Percentiles rank a stretch among this genome's conserved stretches.
Evolutionary conservation across 768 basidiomycete species (phyloP).

Genomic region (Boletus sensibilis): DNA sequence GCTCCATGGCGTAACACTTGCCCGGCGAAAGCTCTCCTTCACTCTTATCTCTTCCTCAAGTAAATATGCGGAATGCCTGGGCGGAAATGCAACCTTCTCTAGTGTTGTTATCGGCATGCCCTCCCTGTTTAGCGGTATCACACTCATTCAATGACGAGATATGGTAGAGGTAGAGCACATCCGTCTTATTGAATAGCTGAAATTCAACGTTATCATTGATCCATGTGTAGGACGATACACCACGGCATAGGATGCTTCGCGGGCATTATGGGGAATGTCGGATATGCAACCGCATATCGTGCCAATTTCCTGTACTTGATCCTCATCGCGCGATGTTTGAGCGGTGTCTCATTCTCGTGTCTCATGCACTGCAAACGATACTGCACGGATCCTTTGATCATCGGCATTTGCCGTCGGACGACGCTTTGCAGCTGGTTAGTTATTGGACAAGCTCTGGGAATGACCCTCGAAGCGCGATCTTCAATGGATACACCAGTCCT

Average conservation of each 20-base stretch:
- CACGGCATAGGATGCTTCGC: slow-evolving; percentile 52
- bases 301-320: slow-evolving; percentile 65
- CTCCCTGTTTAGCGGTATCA: slow-evolving; percentile 56
- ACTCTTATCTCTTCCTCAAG: slow-evolving; percentile 67
- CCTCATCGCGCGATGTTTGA: slow-evolving; percentile 66
- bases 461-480: slow-evolving; percentile 51
- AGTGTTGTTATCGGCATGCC: slow-evolving; percentile 69
- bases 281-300: slow-evolving; percentile 61
- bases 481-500: slow-evolving; percentile 67
- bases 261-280: slow-evolving; percentile 53
- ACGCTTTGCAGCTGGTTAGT: slow-evolving; percentile 63
- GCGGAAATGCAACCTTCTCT: slow-evolving; percentile 68
- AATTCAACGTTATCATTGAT: background rate
- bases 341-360: slow-evolving; percentile 56
- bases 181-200: background rate
- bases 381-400: slow-evolving; percentile 64
- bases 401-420: slow-evolving; percentile 61
- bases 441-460: slow-evolving; percentile 59
- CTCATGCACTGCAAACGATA: slow-evolving; percentile 72
- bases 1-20: background rate
- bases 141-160: slow-evolving; percentile 52
- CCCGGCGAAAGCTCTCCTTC: slow-evolving; percentile 51
- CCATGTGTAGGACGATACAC: slow-evolving; percentile 50
- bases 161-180: slow-evolving; percentile 50
- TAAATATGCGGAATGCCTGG: slow-evolving; percentile 58